Base-by-base conservation (phyloP, 345 rosid species). In the Sapria himalayana region DNA sequence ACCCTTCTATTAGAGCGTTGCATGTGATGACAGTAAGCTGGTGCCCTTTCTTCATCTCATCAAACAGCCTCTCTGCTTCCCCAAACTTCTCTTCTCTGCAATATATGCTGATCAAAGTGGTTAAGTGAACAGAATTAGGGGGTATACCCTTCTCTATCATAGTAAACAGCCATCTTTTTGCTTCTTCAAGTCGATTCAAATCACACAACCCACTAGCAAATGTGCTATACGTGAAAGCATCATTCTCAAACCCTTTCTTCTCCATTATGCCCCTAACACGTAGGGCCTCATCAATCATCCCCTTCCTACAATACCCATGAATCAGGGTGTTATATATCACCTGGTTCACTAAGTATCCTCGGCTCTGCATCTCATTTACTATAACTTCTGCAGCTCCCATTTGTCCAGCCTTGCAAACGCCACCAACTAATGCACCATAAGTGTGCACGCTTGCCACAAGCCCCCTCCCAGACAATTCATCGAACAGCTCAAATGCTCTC, bases 1-100 rank as follows among this genome's bases (percentile, higher is more conserved):
- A 63, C 15, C 85, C 92, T 55, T 72, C 65, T 46, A 81, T 70
- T 33, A 81, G 55, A 54, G 68, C 66, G 62, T 78, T 81, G 52
- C 68, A 86, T 0, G 89, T 69, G 25, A 71, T 7, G 22, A 45
- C 49, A 51, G 56, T 72, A 5, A 85, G 94, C 49, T 45, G 52
- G 43, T 21, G 59, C 39, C 76, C 78, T 55, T 53, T 70, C 31
- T 38, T 52, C 85, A 81, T 78, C 37, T 78, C 82, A 37, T 15
- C 16, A 62, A 81, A 68, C 7, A 78, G 51, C 49, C 68, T 63
- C 49, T 69, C 65, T 27, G 89, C 94, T 60, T 73, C 94, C 52
- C 55, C 71, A 47, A 81, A 14, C 59, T 78, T 76, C 35, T 89
- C 89, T 62, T 86, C 82, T 54, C 72, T 81, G 65, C 85, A 71